phyloP scores from a whole-genome alignment of 176 grass and related monocot genomes.

The Melocanna baccifera region DNA sequence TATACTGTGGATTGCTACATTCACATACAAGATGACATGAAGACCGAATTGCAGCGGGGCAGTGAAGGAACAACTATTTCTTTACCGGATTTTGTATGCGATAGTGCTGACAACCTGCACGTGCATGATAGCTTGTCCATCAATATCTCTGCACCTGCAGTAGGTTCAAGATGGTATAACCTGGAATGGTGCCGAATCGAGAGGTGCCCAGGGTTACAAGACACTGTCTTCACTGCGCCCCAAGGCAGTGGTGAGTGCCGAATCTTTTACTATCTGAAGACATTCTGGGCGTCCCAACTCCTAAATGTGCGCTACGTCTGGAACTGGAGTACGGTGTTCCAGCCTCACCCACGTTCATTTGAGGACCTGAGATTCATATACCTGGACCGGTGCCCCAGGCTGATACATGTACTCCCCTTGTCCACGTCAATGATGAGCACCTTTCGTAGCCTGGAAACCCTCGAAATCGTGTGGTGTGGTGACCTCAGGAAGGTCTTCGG shows the following conservation, averaged over 20 bases:
- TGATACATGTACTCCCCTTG: not conserved
- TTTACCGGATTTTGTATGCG: accelerated
- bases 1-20: not conserved
- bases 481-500: too few species aligned
- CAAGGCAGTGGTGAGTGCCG: accelerated
- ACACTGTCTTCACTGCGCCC: not conserved
- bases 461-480: slow-evolving; percentile 5
- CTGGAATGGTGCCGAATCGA: too few species aligned
- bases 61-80: too few species aligned
- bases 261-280: accelerated
- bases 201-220: too few species aligned
- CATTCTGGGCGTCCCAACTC: slow-evolving; percentile 1
- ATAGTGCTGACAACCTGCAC: accelerated
- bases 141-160: not conserved
- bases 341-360: accelerated
- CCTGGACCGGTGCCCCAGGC: not conserved
- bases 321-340: not conserved
- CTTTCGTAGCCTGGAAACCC: not conserved
- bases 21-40: not conserved
- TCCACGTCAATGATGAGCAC: not conserved
- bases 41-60: too few species aligned
- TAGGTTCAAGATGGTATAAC: too few species aligned
- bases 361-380: not conserved
- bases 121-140: not conserved
- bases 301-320: not conserved